Base-by-base conservation (phyloP, 179 eudicot species). In the Sideroxylon spinosum region DNA sequence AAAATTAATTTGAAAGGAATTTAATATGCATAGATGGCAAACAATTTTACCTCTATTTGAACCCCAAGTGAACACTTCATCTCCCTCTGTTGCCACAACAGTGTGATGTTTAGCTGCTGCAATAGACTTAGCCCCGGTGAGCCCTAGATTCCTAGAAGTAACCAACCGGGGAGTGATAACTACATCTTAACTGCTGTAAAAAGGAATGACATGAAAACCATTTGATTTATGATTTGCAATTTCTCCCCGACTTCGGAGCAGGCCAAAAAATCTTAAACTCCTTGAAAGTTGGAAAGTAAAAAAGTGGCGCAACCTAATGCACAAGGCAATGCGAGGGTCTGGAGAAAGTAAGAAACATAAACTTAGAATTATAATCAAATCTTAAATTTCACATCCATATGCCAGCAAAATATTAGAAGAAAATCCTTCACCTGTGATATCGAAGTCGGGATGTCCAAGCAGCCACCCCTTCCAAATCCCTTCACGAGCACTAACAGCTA, bases 381-480 rank as follows among this genome's bases (percentile, higher is more conserved):
- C 12, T 26, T 4, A 9, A 62, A 46, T 62, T 49, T 0, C 13
- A 20, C 9, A 49, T 2, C 2, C 50, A 56, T 73, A 29, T 11
- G 2, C 55, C 67, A 32, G n/a, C 62, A n/a, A n/a, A n/a, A n/a
- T n/a, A n/a, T n/a, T n/a, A 76, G 4, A 79, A 25, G 50, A 44
- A 12, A 56, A 22, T 9, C 23, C 17, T 72, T 78, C 78, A 94
- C 99, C 99, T 96, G 84, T 96, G 99, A 96, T 96, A 82, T 96
- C 99, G 79, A 94, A 96, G 70, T 96, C 99, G 13, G 99, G 97
- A 82, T 96, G 99, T 55, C 99, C 99, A 96, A 95, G 61, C 99
- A 97, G 59, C 99, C 99, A 63, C 99, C 98, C 84, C 99, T 90
- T 56, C 99, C 99, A 80, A 92, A 96, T 56, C 99, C 99, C 99